Evolutionary conservation across 148 eudicot species (phyloP).

Genomic region (Chenopodium berlandieri): DNA sequence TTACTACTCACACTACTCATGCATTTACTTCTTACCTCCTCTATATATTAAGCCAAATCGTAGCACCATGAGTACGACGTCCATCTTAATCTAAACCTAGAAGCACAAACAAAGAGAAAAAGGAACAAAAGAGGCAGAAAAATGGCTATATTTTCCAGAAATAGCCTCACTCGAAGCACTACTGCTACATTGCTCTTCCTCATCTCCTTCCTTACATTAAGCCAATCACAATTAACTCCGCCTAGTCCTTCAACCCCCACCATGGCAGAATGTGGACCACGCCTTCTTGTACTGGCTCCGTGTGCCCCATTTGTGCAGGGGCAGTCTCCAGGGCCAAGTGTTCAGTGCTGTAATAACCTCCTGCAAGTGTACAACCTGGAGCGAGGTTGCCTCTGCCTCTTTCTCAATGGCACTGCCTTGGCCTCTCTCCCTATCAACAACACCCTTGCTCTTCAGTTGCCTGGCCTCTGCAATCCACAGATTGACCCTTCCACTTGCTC

Average conservation of each 20-base stretch:
- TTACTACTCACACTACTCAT: conserved; percentile 26
- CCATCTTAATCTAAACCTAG: not conserved
- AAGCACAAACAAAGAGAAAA: not conserved
- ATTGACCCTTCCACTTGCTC: conserved; percentile 47
- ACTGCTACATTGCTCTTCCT: conserved; percentile 21
- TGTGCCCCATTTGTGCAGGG: conserved; percentile 72
- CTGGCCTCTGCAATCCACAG: conserved; percentile 48
- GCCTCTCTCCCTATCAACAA: conserved; percentile 62
- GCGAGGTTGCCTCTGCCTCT: conserved; percentile 58
- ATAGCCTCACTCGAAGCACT: conserved; percentile 1
- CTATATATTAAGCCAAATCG: conserved; percentile 12
- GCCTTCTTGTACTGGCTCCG: conserved; percentile 42
- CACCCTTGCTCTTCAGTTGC: conserved; percentile 63
- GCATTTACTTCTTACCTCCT: conserved; percentile 18
- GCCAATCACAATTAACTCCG: conserved; percentile 31
- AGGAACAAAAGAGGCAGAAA: not conserved
- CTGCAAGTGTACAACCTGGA: conserved; percentile 37
- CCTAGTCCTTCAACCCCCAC: conserved; percentile 32
- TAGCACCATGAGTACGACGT: not conserved
- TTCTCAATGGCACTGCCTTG: conserved; percentile 49
- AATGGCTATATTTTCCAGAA: conserved; percentile 22
- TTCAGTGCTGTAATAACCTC: conserved; percentile 52
- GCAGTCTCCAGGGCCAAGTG: conserved; percentile 34
- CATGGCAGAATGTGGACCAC: conserved; percentile 41
- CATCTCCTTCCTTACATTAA: conserved; percentile 20